Conservation (phyloP, 768 basidiomycete genomes). For the Chalciporus chontae region DNA sequence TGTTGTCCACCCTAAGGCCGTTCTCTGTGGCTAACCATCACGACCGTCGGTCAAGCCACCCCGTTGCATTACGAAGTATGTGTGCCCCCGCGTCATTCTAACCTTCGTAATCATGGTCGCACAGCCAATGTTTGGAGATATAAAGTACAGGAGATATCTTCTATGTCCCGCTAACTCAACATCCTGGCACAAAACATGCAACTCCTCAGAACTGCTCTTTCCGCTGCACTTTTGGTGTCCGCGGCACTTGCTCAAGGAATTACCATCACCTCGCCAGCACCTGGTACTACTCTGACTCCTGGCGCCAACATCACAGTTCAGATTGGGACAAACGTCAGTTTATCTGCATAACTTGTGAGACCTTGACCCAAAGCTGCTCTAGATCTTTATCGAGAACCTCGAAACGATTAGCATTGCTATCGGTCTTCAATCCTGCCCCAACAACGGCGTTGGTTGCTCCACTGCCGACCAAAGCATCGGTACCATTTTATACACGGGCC, state of each 20-base stretch:
- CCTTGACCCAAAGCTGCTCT: neutral
- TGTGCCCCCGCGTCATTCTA: too few species aligned
- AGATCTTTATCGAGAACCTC: slow-evolving; percentile 34
- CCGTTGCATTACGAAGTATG: neutral
- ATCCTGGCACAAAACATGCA: neutral
- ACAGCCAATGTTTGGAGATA: neutral
- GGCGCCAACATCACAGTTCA: slow-evolving; percentile 39
- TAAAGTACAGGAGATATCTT: neutral
- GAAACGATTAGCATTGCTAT: slow-evolving; percentile 39
- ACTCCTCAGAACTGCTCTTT: neutral
- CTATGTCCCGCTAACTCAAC: neutral
- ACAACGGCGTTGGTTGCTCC: slow-evolving; percentile 13
- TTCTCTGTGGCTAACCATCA: too few species aligned
- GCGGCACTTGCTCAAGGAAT: neutral
- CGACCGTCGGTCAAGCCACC: too few species aligned
- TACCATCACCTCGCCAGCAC: neutral
- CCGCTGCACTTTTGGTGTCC: neutral
- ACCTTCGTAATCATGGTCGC: too few species aligned
- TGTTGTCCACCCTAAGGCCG: too few species aligned
- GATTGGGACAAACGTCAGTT: slow-evolving; percentile 40
- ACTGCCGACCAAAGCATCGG: slow-evolving; percentile 31
- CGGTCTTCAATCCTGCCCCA: slow-evolving; percentile 34
- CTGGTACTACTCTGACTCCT: slow-evolving; percentile 31
- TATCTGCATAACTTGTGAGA: neutral
- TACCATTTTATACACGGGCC: slow-evolving; percentile 39